Percentiles rank a stretch among this genome's conserved stretches.
Conservation (phyloP, 169 alveolate species). For the Cryptosporidium andersoni region DNA sequence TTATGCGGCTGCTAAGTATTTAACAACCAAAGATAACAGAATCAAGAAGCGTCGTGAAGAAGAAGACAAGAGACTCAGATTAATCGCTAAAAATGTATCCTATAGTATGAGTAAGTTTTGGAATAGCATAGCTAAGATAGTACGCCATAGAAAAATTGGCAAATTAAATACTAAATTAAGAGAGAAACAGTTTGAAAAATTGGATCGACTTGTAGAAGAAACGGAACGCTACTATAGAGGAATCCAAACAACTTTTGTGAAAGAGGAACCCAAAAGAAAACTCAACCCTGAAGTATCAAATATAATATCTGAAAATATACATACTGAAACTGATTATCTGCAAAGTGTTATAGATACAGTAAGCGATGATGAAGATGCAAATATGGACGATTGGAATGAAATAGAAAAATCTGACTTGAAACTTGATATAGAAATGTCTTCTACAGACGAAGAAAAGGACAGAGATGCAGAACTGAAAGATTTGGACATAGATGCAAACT, state of each 20-base stretch:
- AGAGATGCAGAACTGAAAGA: slow-evolving; percentile 70
- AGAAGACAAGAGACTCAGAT: slow-evolving; percentile 36
- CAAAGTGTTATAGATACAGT: neutral
- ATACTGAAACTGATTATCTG: slow-evolving; percentile 18
- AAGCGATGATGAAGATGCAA: slow-evolving; percentile 17
- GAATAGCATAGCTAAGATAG: slow-evolving; percentile 36
- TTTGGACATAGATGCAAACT: slow-evolving; percentile 68
- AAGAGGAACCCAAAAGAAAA: neutral
- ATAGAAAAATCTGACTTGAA: slow-evolving; percentile 51
- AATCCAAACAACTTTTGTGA: neutral
- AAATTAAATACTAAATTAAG: slow-evolving; percentile 25
- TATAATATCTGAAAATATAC: slow-evolving; percentile 14
- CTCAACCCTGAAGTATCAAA: neutral
- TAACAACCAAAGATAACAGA: slow-evolving; percentile 49
- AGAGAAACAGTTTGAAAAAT: slow-evolving; percentile 53
- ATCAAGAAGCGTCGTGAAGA: slow-evolving; percentile 50
- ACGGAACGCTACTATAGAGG: slow-evolving; percentile 19
- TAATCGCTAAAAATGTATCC: slow-evolving; percentile 47
- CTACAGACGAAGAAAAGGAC: slow-evolving; percentile 62
- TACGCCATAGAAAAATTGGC: slow-evolving; percentile 41
- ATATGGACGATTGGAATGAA: slow-evolving; percentile 13
- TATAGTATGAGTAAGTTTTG: slow-evolving; percentile 34
- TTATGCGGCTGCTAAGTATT: slow-evolving; percentile 46
- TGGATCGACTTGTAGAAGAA: slow-evolving; percentile 53
- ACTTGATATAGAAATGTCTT: slow-evolving; percentile 57